These are phyloP conservation scores for Alternaria rosae DNA, from an alignment of 2,329 filamentous ascomycete species.

Conservation along the genomic window DNA sequence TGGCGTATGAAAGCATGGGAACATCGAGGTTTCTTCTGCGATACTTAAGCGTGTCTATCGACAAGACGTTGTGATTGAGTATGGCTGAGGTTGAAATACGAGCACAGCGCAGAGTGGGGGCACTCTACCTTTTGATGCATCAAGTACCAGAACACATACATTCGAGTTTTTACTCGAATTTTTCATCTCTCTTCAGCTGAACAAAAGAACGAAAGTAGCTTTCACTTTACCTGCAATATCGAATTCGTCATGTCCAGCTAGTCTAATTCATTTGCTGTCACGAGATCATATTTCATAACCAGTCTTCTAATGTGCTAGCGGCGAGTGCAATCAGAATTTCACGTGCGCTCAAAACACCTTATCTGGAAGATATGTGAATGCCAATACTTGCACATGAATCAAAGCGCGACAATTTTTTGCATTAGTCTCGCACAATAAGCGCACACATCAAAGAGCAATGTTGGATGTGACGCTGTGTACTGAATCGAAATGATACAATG, in stretches of 20 bases:
- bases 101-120: neutral
- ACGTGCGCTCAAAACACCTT: neutral
- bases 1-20: neutral
- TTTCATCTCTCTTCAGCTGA: too few species aligned
- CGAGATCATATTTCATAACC: neutral
- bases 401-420: neutral
- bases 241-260: too few species aligned
- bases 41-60: neutral
- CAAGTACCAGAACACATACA: too few species aligned
- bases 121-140: too few species aligned
- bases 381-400: neutral
- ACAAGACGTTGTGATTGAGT: neutral
- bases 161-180: too few species aligned
- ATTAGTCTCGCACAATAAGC: neutral
- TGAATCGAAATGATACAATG: neutral
- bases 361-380: neutral
- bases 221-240: too few species aligned
- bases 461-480: neutral
- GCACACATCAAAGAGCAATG: neutral
- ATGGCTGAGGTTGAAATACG: neutral
- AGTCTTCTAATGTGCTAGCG: neutral
- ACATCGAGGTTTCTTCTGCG: neutral
- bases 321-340: neutral
- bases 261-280: neutral
- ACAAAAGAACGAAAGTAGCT: too few species aligned